Percentiles rank a stretch among this genome's conserved stretches.
Evolutionary conservation across 768 basidiomycete species (phyloP).

Genomic region (Sarcomyxa edulis): DNA sequence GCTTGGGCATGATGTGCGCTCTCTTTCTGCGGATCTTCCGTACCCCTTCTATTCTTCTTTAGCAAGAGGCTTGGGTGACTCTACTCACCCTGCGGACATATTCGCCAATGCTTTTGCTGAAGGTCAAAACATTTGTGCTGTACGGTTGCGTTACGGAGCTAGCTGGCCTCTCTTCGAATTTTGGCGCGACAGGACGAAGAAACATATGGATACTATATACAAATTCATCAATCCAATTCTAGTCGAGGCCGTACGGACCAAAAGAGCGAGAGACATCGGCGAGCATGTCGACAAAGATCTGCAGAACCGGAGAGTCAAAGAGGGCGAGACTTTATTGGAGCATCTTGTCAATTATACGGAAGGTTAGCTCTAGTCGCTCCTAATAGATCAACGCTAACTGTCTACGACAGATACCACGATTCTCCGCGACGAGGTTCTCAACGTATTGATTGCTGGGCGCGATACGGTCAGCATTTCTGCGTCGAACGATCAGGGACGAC

Average conservation of each 20-base stretch:
- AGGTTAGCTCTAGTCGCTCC: constrained; percentile 23
- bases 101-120: constrained; percentile 47
- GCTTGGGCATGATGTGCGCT: constrained; percentile 47
- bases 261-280: constrained; percentile 11
- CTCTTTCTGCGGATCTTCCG: constrained; percentile 42
- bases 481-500: too few species aligned
- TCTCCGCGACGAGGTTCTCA: constrained; percentile 47
- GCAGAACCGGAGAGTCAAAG: constrained; percentile 18
- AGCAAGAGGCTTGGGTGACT: too few species aligned
- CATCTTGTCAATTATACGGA: constrained; percentile 48
- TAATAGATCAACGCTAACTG: too few species aligned
- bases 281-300: constrained; percentile 12
- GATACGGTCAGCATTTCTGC: constrained; percentile 37
- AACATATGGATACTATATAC: constrained; percentile 38
- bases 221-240: constrained; percentile 48
- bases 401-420: constrained; percentile 24
- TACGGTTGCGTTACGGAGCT: constrained; percentile 31
- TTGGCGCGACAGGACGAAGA: constrained; percentile 37
- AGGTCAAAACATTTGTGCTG: constrained; percentile 31
- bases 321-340: constrained; percentile 40
- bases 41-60: constrained; percentile 35
- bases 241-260: constrained; percentile 35
- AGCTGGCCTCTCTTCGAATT: constrained; percentile 51
- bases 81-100: constrained; percentile 30
- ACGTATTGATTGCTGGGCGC: constrained; percentile 51